These are phyloP conservation scores for Aspergillus sp. DNA, from an alignment of 2,329 filamentous ascomycete genomes.

Conservation along the genomic window DNA sequence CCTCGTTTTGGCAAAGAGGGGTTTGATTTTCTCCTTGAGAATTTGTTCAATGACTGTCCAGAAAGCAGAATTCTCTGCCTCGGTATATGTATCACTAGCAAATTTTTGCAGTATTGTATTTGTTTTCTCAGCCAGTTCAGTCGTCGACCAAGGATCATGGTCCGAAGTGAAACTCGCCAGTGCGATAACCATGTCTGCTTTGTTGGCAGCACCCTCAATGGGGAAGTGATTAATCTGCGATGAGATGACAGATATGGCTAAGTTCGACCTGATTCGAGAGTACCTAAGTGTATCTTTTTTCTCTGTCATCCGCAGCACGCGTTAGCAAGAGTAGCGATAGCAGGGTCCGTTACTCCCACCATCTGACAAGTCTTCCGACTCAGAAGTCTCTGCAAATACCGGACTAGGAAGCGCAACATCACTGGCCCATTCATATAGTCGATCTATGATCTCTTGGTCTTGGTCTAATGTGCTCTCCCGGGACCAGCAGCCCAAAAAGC, in stretches of 20 bases:
- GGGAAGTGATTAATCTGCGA: conserved; percentile 11
- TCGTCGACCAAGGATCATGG: conserved; percentile 30
- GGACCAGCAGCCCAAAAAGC: conserved; percentile 14
- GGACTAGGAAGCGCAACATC: conserved; percentile 23
- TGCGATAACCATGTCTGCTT: conserved; percentile 21
- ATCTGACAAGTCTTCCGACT: conserved; percentile 16
- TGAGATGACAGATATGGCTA: conserved; percentile 22
- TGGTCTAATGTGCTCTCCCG: conserved; percentile 10
- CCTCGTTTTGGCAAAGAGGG: conserved; percentile 35
- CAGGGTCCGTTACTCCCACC: conserved; percentile 3
- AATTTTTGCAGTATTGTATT: conserved; percentile 11
- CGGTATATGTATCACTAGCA: not conserved
- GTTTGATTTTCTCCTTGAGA: conserved; percentile 26
- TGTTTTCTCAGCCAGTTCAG: conserved; percentile 12
- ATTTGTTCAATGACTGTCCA: conserved; percentile 11
- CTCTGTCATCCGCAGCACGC: too few species aligned
- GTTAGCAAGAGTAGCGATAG: too few species aligned
- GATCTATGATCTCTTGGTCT: conserved; percentile 18
- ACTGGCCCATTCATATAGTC: conserved; percentile 27
- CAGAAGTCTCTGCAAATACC: conserved; percentile 19
- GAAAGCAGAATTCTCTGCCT: conserved; percentile 5
- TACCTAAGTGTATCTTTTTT: not conserved
- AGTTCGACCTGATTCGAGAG: conserved; percentile 17
- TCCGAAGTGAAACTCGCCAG: conserved; percentile 26
- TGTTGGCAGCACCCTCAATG: conserved; percentile 13